Base-by-base conservation (phyloP, 176 grass and related monocot genomes). In the Thinopyrum elongatum region DNA sequence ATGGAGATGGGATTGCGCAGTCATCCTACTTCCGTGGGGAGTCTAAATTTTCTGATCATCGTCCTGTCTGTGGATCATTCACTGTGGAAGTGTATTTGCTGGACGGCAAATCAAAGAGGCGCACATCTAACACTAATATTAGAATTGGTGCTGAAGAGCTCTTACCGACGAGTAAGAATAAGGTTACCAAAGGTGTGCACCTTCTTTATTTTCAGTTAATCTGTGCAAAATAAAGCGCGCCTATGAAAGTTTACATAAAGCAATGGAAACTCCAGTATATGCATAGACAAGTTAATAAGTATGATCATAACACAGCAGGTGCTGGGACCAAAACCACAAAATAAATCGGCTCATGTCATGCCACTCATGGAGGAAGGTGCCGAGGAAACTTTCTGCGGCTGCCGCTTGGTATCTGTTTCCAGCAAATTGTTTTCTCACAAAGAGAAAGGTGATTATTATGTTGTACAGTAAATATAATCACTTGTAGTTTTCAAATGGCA, bases 41-140 rank as follows among this genome's bases (percentile, higher is more conserved):
- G 70, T 92, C 85, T 39, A 92, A 92, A 84, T 95, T 95, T 76
- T 95, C 93, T 10, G 93, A 93, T 67, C 93, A 95, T 34, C 88
- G 93, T 59, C 93, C 93, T 77, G 93, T 95, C 7, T 93, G 93
- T 85, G 85, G 90, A 34, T 80, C 81, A 51, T 93, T 93, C 83
- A 79, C 84, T 46, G 88, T 85, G 84, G 88, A 87, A n/a, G 88
- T 85, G 74, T 87, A 86, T 69, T 74, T 82, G 66, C 81, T 82
- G 62, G 84, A 87, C 39, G 49, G 65, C 16, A 85, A 86, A 87
- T 82, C 88, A 89, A 94, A 87, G 38, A 85, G 82, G 57, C 82
- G 85, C 0, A 15, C 65, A 41, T 83, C 87, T 69, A 89, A 86
- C 38, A 57, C 92, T 62, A 94, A 92, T 85, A 90, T 90, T 47